Base-by-base conservation (phyloP, 139 green algal species). In the Micractinium sp. region DNA sequence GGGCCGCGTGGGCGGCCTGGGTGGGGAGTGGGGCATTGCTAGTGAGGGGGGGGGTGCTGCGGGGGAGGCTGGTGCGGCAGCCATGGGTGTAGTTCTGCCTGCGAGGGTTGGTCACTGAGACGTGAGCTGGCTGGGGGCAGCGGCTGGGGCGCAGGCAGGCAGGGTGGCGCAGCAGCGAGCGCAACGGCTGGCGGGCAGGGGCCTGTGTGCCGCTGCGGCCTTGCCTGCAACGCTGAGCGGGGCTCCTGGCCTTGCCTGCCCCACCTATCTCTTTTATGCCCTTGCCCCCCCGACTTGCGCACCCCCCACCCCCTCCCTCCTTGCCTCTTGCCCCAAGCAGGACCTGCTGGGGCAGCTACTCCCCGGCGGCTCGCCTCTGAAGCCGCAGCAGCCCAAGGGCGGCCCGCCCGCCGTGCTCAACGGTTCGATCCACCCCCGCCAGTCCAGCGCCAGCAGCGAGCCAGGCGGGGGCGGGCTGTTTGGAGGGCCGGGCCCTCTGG, bases 301-400 rank as follows among this genome's bases (percentile, higher is more conserved):
- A 25, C 71, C 31, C 71, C 7, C 7, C 71, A 77, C 67, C 31
- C 67, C 19, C 67, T 31, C 67, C 15, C 25, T 82, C 12, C 77
- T 14, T 63, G 39, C 78, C 27, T 31, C 41, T 84, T 27, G 15
- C 74, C 18, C 41, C 20, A 0, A 29, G 25, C 61, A 77, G 60
- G 61, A 87, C 27, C 60, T 87, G 18, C 82, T 87, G 82, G 61
- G 61, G 61, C 35, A 61, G 31, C 20, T 78, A 36, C 60, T 77
- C 19, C 82, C 61, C 4, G 61, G 82, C 25, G 60, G 61, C 35
- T 87, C 82, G 1, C 35, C 61, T 0, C 82, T 78, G 13, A 87
- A 77, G 36, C 82, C 35, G 2, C 29, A 22, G 13, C 23, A 15
- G 0, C 27, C 56, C 13, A 85, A 82, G 76, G 20, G 76, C 76